Base-by-base conservation (phyloP, 257 asterid species). In the Eucommia ulmoides region DNA sequence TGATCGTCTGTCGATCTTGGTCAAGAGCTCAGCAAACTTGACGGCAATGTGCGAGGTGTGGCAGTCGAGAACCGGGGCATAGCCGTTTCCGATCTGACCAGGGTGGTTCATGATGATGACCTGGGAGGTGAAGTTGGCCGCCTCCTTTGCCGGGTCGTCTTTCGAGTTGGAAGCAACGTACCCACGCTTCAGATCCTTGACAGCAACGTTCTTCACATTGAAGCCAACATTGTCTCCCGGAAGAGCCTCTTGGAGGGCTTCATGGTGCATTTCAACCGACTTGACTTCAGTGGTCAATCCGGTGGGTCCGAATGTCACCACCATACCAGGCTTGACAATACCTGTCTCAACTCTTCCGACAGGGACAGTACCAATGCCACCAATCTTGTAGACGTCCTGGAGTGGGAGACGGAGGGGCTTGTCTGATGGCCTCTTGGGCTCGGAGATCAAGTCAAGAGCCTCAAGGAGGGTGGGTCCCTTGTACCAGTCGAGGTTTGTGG, bases 41-140 rank as follows among this genome's bases (percentile, higher is more conserved):
- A 72, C 83, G 17, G 83, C 80, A 56, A 79, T 79, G 71, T 79
- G 88, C 29, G 78, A 79, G 20, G 83, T 79, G 83, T 75, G 83
- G 41, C 76, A 75, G 19, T 79, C 83, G 0, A 75, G 83, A 52
- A 75, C 87, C 8, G 87, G 87, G 1, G 87, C 84, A 63, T 79
- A 79, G 11, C 88, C 84, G 0, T 76, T 71, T 41, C 82, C 84
- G 21, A 79, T 79, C 72, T 79, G 83, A 0, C 88, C 88, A 1
- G 88, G 88, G 48, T 79, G 88, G 73, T 79, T 79, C 88, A 79
- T 79, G 73, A 75, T 79, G 62, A 79, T 79, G 46, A 73, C 80
- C 59, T 77, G 84, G 7, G 84, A 68, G 24, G 78, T 70, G 56
- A 77, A 77, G 73, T 46, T 77, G 3, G 84, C 75, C 26, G 81